Conservation (phyloP, 768 basidiomycete species). For the Cytidiella melzeri region DNA sequence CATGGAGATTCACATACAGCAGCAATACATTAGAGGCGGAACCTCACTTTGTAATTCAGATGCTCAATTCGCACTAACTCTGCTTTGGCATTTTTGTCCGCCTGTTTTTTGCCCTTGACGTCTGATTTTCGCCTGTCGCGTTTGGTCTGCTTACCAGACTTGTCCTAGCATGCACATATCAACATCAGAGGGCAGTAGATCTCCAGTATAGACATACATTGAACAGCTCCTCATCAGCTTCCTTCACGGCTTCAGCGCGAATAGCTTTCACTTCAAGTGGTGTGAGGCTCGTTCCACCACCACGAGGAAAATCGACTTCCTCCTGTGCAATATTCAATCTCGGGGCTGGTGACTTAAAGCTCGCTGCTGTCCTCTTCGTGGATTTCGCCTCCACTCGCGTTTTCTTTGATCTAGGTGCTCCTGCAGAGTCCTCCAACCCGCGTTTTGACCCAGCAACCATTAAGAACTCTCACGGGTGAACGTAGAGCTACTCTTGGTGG, state of each 20-base stretch:
- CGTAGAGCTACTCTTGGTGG: too few species aligned
- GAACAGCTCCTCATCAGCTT: slow-evolving; percentile 79
- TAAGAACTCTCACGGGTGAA: too few species aligned
- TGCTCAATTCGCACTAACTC: slow-evolving; percentile 77
- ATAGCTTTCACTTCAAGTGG: slow-evolving; percentile 85
- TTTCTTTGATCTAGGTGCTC: slow-evolving; percentile 54
- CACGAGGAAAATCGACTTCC: slow-evolving; percentile 92
- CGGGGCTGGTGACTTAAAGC: slow-evolving; percentile 26
- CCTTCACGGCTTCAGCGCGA: slow-evolving; percentile 76
- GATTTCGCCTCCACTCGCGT: slow-evolving; percentile 38
- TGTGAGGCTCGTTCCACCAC: slow-evolving; percentile 86
- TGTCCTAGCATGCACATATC: slow-evolving; percentile 6
- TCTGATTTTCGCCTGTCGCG: slow-evolving; percentile 48
- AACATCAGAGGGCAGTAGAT: neutral
- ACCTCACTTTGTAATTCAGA: slow-evolving; percentile 82
- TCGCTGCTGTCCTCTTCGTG: slow-evolving; percentile 21
- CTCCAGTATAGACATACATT: slow-evolving; percentile 34
- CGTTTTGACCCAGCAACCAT: slow-evolving; percentile 56
- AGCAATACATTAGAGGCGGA: neutral
- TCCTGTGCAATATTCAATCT: slow-evolving; percentile 43
- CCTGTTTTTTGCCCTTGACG: slow-evolving; percentile 21
- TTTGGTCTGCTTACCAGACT: slow-evolving; percentile 37
- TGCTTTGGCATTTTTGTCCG: slow-evolving; percentile 34
- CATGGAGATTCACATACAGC: slow-evolving; percentile 6
- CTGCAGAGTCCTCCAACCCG: slow-evolving; percentile 45